Evolutionary conservation across 352 stramenopile genomes (phyloP).

Genomic region (Globisporangium nagaii): DNA sequence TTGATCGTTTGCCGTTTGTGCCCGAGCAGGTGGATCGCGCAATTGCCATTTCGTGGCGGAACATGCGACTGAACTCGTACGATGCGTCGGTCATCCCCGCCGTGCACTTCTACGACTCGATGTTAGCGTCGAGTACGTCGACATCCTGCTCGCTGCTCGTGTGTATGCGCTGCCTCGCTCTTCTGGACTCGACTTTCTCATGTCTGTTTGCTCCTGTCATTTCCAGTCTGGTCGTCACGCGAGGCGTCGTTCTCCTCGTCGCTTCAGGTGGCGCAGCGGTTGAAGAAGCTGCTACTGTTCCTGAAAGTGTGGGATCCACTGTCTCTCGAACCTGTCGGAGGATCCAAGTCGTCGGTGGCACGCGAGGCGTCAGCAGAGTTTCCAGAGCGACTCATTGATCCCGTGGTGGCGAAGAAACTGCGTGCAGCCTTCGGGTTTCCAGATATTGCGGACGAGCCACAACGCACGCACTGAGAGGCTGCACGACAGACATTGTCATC

Average conservation of each 20-base stretch:
- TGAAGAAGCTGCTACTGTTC: slow-evolving; percentile 50
- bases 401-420: slow-evolving; percentile 14
- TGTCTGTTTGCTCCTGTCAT: no score
- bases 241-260: slow-evolving; percentile 11
- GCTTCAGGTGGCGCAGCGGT: slow-evolving; percentile 39
- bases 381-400: slow-evolving; percentile 27
- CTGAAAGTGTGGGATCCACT: slow-evolving; percentile 45
- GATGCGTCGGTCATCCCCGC: slow-evolving; percentile 34
- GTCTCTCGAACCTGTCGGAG: slow-evolving; percentile 15
- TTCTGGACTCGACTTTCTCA: background rate
- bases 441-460: background rate
- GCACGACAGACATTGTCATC: background rate
- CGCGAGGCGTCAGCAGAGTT: slow-evolving; percentile 20
- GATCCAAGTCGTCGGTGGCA: slow-evolving; percentile 24
- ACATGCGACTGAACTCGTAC: slow-evolving; percentile 29
- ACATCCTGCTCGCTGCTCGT: no score
- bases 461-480: background rate
- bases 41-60: slow-evolving; percentile 43
- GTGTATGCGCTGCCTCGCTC: background rate
- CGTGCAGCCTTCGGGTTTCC: slow-evolving; percentile 35
- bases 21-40: slow-evolving; percentile 29
- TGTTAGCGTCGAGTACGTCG: slow-evolving; percentile 23
- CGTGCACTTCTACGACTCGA: slow-evolving; percentile 40
- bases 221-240: slow-evolving; percentile 24
- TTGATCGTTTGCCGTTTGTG: background rate